Conservation (phyloP, 257 asterid species). For the Solanum appendiculatum region DNA sequence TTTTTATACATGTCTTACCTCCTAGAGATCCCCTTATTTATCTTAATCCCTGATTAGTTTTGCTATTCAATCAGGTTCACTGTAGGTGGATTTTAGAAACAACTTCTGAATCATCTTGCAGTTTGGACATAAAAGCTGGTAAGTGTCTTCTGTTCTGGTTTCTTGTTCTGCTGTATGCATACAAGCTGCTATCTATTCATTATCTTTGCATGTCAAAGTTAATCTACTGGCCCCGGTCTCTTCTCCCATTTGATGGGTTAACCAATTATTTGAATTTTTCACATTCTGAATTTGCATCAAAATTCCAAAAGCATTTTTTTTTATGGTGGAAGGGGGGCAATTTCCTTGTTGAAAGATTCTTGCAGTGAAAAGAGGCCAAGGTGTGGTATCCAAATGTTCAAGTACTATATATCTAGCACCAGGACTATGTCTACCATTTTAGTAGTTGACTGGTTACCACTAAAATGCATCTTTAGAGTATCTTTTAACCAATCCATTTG, state of each 20-base stretch:
- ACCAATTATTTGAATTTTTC: background rate
- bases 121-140: slow-evolving; percentile 72
- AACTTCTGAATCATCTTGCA: slow-evolving; percentile 52
- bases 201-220: background rate
- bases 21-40: background rate
- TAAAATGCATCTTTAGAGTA: background rate
- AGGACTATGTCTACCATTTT: background rate
- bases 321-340: background rate
- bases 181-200: background rate
- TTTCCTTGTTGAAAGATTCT: background rate
- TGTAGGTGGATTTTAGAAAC: slow-evolving; percentile 66
- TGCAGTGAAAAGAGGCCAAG: background rate
- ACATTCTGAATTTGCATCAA: background rate
- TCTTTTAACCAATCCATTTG: background rate
- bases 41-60: background rate
- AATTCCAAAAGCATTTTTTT: background rate
- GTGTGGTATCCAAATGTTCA: background rate
- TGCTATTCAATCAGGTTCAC: slow-evolving; percentile 53
- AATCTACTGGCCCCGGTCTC: background rate
- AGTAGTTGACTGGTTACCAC: background rate
- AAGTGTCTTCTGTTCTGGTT: slow-evolving; percentile 9
- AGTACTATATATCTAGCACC: background rate
- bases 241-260: background rate
- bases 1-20: background rate
- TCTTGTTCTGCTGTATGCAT: background rate